Percentiles rank a stretch among this genome's conserved stretches.
Evolutionary conservation across 1,284 basidiomycete species (phyloP).

Genomic region (Tilletia setariae): DNA sequence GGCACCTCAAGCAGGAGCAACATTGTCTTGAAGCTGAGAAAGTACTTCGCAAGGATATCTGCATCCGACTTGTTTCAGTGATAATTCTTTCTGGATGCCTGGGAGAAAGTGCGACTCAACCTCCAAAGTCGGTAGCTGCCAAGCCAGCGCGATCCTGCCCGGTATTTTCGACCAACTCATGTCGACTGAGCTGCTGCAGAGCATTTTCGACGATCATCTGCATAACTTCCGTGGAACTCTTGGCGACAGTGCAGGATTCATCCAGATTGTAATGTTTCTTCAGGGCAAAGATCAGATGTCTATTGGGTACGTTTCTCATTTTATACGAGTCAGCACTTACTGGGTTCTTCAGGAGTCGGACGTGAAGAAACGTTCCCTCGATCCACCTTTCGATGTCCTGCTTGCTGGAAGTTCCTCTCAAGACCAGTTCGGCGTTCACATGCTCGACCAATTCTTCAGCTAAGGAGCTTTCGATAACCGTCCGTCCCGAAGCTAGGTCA

Average conservation of each 20-base stretch:
- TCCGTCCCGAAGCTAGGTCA: slow-evolving; percentile 32
- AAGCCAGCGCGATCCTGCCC: slow-evolving; percentile 19
- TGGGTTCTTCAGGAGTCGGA: slow-evolving; percentile 37
- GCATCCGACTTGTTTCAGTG: neutral
- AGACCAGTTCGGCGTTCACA: slow-evolving; percentile 41
- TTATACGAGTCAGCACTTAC: neutral
- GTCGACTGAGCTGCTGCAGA: neutral
- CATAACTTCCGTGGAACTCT: slow-evolving; percentile 8
- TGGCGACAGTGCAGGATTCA: neutral
- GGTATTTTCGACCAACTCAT: neutral
- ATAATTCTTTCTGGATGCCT: too few relatives aligned
- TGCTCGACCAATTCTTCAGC: slow-evolving; percentile 37
- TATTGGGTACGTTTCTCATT: neutral
- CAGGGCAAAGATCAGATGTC: neutral
- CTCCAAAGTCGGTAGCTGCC: slow-evolving; percentile 31
- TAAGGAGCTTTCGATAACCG: slow-evolving; percentile 36
- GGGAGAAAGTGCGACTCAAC: neutral
- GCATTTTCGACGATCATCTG: slow-evolving; percentile 7
- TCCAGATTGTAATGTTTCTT: slow-evolving; percentile 7
- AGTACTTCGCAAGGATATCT: slow-evolving; percentile 43
- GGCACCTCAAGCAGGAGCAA: slow-evolving; percentile 28
- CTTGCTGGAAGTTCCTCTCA: slow-evolving; percentile 10
- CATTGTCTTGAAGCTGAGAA: slow-evolving; percentile 37
- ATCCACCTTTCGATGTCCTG: slow-evolving; percentile 20
- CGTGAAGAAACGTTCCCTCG: slow-evolving; percentile 22